These are phyloP conservation scores for Cryptosporidium meleagridis DNA, from an alignment of 169 alveolate genomes.

Conservation along the genomic window DNA sequence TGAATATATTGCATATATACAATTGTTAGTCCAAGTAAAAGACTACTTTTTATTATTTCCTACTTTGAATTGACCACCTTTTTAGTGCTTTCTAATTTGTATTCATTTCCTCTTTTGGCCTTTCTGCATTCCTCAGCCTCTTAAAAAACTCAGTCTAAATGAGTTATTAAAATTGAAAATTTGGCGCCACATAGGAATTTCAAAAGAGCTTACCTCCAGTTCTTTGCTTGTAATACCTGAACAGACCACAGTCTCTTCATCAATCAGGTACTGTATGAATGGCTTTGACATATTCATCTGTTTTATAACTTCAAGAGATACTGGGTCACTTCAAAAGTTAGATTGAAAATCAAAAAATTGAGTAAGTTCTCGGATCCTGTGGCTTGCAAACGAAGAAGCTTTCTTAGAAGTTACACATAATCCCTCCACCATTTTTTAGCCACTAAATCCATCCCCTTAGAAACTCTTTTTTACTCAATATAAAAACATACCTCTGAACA, in stretches of 20 bases:
- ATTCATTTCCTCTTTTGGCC: constrained; percentile 48
- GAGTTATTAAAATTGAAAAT: neutral
- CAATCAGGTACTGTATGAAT: constrained; percentile 23
- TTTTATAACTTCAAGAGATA: constrained; percentile 39
- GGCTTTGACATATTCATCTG: constrained; percentile 47
- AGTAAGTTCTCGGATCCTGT: neutral
- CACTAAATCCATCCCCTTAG: neutral
- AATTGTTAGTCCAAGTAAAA: neutral
- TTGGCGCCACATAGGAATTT: neutral
- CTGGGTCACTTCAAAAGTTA: constrained; percentile 41
- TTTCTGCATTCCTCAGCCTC: constrained; percentile 54
- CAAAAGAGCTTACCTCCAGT: constrained; percentile 37
- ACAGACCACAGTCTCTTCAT: constrained; percentile 20
- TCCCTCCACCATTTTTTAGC: neutral
- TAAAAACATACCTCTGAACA: constrained; percentile 31
- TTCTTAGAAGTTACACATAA: neutral
- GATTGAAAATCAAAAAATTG: neutral
- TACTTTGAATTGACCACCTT: neutral
- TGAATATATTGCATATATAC: neutral
- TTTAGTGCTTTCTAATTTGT: neutral
- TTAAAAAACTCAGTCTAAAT: constrained; percentile 38
- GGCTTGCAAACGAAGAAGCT: neutral
- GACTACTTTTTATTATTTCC: neutral
- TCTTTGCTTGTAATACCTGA: constrained; percentile 31
- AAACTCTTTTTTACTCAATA: neutral